Conservation (phyloP, 169 alveolate species). For the Plasmodium knowlesi region DNA sequence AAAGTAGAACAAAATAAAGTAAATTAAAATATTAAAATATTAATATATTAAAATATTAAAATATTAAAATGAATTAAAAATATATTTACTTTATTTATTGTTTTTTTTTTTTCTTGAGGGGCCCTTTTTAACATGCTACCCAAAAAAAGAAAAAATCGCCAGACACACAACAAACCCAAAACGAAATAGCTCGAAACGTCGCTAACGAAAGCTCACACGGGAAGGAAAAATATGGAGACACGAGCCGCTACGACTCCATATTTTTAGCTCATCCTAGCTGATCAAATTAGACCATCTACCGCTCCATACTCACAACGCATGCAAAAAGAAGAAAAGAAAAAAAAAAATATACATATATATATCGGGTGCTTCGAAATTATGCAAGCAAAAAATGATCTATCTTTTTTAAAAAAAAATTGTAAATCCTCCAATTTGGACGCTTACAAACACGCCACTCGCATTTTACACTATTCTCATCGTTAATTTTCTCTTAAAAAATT, state of each 20-base stretch:
- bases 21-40: background rate
- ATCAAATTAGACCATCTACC: background rate
- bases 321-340: background rate
- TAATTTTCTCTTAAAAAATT: background rate
- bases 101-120: background rate
- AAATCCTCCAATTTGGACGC: background rate
- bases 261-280: background rate
- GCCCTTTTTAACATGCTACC: background rate
- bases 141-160: background rate
- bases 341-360: background rate
- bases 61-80: background rate
- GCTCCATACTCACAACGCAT: background rate
- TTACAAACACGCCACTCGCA: background rate
- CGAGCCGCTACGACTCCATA: background rate
- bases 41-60: too few species aligned
- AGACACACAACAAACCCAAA: background rate
- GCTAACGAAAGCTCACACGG: background rate
- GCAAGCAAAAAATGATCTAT: background rate
- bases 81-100: too few species aligned
- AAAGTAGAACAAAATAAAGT: background rate
- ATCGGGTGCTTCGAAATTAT: background rate
- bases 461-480: background rate
- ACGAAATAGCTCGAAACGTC: background rate
- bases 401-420: background rate
- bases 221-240: background rate